phyloP scores from a whole-genome alignment of 2,329 filamentous ascomycete genomes.

The Plenodomus tracheiphilus region DNA sequence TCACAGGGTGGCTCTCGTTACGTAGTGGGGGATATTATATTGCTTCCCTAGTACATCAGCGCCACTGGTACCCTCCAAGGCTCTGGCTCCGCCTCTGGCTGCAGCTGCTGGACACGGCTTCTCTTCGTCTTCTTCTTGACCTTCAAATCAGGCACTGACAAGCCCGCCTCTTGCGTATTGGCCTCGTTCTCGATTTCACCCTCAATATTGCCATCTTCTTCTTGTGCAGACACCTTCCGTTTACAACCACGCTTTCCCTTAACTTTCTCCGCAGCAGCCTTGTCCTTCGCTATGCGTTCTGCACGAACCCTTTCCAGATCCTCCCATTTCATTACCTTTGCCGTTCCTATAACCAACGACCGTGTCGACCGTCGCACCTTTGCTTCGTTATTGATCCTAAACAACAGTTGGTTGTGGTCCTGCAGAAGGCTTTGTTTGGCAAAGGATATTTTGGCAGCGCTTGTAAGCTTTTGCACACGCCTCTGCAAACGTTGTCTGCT shows the following conservation, averaged over 20 bases:
- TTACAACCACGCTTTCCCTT: constrained; percentile 7
- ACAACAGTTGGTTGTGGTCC: constrained; percentile 32
- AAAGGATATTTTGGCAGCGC: constrained; percentile 28
- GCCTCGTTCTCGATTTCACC: background rate
- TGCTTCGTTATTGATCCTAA: constrained; percentile 30
- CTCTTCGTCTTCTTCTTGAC: background rate
- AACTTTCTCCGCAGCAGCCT: constrained; percentile 4
- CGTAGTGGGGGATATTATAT: no score
- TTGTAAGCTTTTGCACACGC: constrained; percentile 15
- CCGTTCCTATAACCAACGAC: constrained; percentile 25
- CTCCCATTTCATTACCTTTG: constrained; percentile 22
- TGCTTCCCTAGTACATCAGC: background rate
- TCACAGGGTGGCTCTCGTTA: no score
- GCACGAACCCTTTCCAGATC: constrained; percentile 21
- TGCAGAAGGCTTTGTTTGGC: constrained; percentile 23
- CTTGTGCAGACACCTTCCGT: constrained; percentile 1
- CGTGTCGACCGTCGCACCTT: constrained; percentile 27
- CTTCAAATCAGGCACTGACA: background rate
- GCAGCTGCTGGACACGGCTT: background rate
- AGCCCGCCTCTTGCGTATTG: background rate
- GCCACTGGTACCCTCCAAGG: constrained; percentile 1
- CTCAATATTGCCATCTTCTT: background rate
- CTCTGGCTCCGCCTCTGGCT: background rate
- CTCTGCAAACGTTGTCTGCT: constrained; percentile 20
- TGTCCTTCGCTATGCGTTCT: constrained; percentile 22